Base-by-base conservation (phyloP, 2,329 filamentous ascomycete genomes). In the Pseudocercospora ulei region DNA sequence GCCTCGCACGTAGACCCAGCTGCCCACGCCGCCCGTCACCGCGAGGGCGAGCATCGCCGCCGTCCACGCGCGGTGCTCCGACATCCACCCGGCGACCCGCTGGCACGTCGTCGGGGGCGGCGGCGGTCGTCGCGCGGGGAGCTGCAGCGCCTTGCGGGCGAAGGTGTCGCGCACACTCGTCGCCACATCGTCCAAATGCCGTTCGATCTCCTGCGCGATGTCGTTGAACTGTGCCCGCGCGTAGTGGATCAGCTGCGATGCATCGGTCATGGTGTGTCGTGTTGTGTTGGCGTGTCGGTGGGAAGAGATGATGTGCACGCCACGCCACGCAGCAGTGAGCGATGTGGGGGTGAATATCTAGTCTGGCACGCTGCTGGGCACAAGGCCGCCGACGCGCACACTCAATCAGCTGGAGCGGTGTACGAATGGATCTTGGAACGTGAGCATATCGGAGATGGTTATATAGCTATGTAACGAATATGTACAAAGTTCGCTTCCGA, bases 171-270 rank as follows among this genome's bases (percentile, higher is more conserved):
- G 76, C 30, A 95, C 68, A 23, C 72, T 69, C 22, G 71, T 68
- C 38, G 86, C 82, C 28, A 84, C 77, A 43, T 72, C 70, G 55
- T 94, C 84, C 61, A 94, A 79, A 57, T 86, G 77, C 42, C 73
- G 71, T 63, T 95, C 84, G 59, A 93, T 75, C 50, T 79, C 80
- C 48, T 85, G 80, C 58, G 84, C 84, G 45, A 88, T 72, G 37
- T 82, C 72, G 43, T 60, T 55, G 51, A 62, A 59, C 27, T 61
- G 57, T 14, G 41, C 43, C 17, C 55, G 54, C n/a, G 57, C 57
- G 34, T 44, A 52, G 44, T 62, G 53, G 49, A 62, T 57, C 33
- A 61, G 46, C 13, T 57, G 53, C 41, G 60, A 56, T 12, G 58
- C 57, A 44, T 61, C 58, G 1, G 58, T 60, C 58, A 61, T 60